A percentile compares a stretch with the other conserved stretches of the same genome.
Evolutionary conservation across 352 stramenopile genomes (phyloP).

Genomic region (Pythium myriotylum): DNA sequence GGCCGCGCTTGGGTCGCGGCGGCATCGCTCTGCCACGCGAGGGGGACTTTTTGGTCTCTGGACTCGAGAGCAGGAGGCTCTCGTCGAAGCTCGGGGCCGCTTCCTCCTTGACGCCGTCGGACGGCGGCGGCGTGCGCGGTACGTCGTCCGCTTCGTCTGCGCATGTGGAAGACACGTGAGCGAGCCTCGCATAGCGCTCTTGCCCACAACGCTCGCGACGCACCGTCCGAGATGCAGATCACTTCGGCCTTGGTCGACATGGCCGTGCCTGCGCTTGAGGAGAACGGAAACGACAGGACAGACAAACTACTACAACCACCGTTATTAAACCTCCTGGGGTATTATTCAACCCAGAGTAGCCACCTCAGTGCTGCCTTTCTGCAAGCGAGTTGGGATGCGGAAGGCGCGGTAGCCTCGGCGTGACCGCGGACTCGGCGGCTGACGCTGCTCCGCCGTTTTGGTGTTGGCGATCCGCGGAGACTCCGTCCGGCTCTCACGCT

Average conservation of each 20-base stretch:
- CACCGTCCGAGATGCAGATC: conserved; percentile 59
- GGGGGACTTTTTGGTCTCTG: not conserved
- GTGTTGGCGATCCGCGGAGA: conserved; percentile 46
- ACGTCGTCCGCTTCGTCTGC: conserved; percentile 5
- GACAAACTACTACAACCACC: too few relatives aligned
- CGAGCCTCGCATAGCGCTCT: not conserved
- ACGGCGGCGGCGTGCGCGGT: conserved; percentile 9
- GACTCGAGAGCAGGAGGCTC: conserved; percentile 14
- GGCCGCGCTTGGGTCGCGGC: conserved; percentile 4
- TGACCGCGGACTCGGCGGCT: conserved; percentile 46
- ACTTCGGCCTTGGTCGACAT: conserved; percentile 27
- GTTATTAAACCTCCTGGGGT: too few relatives aligned
- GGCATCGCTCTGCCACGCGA: not conserved
- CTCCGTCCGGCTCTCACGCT: conserved; percentile 21
- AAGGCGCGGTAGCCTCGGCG: conserved; percentile 56
- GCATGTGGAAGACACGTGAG: not conserved
- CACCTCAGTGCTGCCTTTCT: conserved; percentile 5
- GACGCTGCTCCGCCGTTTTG: conserved; percentile 56
- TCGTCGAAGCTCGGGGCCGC: conserved; percentile 9
- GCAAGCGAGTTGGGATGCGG: conserved; percentile 41
- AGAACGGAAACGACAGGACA: too few relatives aligned
- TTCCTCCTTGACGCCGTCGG: not conserved
- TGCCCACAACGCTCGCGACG: too few relatives aligned
- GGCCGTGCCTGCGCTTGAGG: not conserved
- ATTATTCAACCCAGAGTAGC: not conserved